Conservation (phyloP, 345 rosid genomes). For the Ceriops tagal region DNA sequence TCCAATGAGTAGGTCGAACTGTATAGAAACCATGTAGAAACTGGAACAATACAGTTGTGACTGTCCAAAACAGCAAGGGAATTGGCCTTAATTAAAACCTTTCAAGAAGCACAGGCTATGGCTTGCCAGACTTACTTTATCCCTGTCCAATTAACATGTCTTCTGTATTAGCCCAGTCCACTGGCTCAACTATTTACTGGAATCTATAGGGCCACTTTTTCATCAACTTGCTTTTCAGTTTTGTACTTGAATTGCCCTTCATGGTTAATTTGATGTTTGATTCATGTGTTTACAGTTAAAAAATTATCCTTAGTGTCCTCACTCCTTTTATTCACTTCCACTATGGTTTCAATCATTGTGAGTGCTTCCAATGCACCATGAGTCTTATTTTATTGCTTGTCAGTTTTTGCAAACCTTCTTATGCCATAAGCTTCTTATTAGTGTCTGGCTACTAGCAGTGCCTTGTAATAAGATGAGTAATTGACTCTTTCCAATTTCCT, state of each 20-base stretch:
- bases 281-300: background rate
- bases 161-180: too few species aligned
- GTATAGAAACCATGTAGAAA: too few species aligned
- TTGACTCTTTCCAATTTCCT: background rate
- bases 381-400: background rate
- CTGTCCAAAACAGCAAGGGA: too few species aligned
- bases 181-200: too few species aligned
- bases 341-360: background rate
- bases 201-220: background rate
- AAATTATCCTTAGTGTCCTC: background rate
- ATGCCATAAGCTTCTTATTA: background rate
- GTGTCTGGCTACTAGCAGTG: background rate
- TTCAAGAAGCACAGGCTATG: background rate
- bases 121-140: background rate
- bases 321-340: background rate
- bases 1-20: too few species aligned
- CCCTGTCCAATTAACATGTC: background rate
- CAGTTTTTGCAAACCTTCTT: conserved; percentile 2
- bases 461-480: background rate
- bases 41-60: too few species aligned
- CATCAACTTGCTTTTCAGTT: background rate
- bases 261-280: background rate
- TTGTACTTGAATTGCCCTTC: background rate
- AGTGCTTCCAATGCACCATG: background rate
- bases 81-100: too few species aligned